Evolutionary conservation across 148 eudicot genomes (phyloP), one percentile per base, ranked within the genome.

Genomic region (Suaeda aralocaspica): DNA sequence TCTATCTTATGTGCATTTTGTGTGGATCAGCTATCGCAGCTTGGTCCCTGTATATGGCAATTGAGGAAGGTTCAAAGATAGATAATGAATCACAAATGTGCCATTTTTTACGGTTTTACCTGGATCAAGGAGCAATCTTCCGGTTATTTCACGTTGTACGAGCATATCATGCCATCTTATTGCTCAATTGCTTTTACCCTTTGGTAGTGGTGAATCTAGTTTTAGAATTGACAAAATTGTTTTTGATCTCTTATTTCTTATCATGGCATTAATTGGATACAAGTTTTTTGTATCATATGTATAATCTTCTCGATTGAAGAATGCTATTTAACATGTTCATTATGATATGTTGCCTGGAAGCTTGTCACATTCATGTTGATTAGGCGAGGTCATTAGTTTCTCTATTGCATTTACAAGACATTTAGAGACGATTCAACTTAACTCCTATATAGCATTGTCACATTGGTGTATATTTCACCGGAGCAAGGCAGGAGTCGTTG

Each of bases 381-480:
- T 36, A 36, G 25, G 25, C 10, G 15, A 33, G 8, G 26, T 42
- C n/a, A 25, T 2, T 59, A 39, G 61, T 14, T 45, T 39, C 15
- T 49, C 25, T 62, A 9, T 62, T 28, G 59, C 26, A 19, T 46
- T 33, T 57, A 51, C 34, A 25, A 24, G 61, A 34, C 29, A 42
- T 22, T 29, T 1, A 66, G 12, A 34, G 56, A 11, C 21, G 26
- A 39, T 19, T 19, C 18, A 52, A 71, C 95, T 88, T 93, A 72
- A 88, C 82, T 80, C 65, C 34, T 48, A 45, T 48, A 62, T 74
- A 91, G 98, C 98, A 26, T 81, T 94, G 78, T 94, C 98, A 9
- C 98, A 94, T 72, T 94, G 98, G 98, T 94, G 96, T 76, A 94
- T 94, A 68, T 91, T 90, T 77, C 98, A 94, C 70, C 98, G 86